Base-by-base conservation (phyloP, 106 monocot genomes). In the Acanthochlamys bracteata region DNA sequence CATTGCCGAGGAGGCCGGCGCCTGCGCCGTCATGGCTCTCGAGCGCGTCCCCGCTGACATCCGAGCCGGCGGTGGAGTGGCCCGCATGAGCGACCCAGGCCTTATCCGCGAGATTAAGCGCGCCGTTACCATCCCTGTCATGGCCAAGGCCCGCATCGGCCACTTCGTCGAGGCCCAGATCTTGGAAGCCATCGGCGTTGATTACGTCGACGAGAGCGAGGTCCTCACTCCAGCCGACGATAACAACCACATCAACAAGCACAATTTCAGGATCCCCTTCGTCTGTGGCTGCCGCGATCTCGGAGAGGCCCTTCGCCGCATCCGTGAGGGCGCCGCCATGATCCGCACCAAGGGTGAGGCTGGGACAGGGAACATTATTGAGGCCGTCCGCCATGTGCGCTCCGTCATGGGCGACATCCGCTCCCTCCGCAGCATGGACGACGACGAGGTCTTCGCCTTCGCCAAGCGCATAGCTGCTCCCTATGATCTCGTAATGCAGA, bases 31-130 rank as follows among this genome's bases (percentile, higher is more conserved):
- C 51, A 84, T 84, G 84, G 84, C 84, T 17, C 71, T 85, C 16
- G 86, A 86, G 73, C 82, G 86, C 60, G 86, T 86, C 43, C 86
- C 82, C 24, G 82, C 86, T 51, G 86, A 86, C 75, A 86, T 86
- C 70, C 82, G 86, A 4, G 49, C 49, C 49, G 17, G 49, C 49
- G 49, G 49, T 10, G 49, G 49, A 2, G 49, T 49, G 2, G 49
- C 49, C 49, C 49, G 49, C 49, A 49, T 49, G 49, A 49, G 49
- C 9, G 49, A 49, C 49, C 49, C 49, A 2, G 49, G 49, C 49
- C 12, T 49, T 2, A 49, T 49, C 49, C 49, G 49, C 49, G 49
- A 49, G 49, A 49, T 49, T 9, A 49, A 49, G 49, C 49, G 17
- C 6, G 49, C 49, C 9, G 49, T 49, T 9, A 49, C 49, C 49